Conservation (phyloP, 1,139 yeast genomes). For the Debaryomyces sp. region DNA sequence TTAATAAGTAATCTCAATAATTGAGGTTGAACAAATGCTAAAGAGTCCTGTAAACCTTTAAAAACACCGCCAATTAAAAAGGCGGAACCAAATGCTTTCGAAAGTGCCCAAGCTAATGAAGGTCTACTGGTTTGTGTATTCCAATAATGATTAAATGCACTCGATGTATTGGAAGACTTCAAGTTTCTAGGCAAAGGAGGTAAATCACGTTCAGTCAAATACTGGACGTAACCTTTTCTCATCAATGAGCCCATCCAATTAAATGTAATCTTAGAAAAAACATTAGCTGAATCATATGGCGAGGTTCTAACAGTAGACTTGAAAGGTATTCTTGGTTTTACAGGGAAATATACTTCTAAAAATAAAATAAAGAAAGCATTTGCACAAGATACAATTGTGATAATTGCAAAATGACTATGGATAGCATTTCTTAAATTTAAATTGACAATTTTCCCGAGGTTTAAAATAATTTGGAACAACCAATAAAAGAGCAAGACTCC, state of each 20-base stretch:
- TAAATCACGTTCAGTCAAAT: constrained; percentile 72
- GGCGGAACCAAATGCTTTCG: constrained; percentile 69
- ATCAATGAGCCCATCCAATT: constrained; percentile 92
- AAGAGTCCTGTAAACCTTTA: constrained; percentile 74
- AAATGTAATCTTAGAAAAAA: constrained; percentile 79
- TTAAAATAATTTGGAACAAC: constrained; percentile 56
- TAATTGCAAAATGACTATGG: constrained; percentile 37
- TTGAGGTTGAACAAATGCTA: constrained; percentile 91
- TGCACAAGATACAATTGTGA: constrained; percentile 50
- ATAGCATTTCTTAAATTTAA: constrained; percentile 47
- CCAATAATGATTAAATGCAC: constrained; percentile 66
- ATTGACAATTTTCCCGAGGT: constrained; percentile 44
- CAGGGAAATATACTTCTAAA: constrained; percentile 54
- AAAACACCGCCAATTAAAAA: constrained; percentile 75
- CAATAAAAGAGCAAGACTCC: constrained; percentile 77
- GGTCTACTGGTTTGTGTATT: constrained; percentile 47
- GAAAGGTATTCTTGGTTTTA: constrained; percentile 42
- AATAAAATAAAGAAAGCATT: constrained; percentile 54
- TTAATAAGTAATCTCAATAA: constrained; percentile 71
- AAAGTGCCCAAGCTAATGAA: constrained; percentile 65
- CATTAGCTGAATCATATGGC: constrained; percentile 81
- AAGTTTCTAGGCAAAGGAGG: constrained; percentile 77
- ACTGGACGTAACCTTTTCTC: constrained; percentile 80
- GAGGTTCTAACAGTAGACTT: constrained; percentile 42
- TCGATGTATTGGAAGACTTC: constrained; percentile 53